phyloP scores from a whole-genome alignment of 2,329 filamentous ascomycete species.

The Simplicillium sp. region DNA sequence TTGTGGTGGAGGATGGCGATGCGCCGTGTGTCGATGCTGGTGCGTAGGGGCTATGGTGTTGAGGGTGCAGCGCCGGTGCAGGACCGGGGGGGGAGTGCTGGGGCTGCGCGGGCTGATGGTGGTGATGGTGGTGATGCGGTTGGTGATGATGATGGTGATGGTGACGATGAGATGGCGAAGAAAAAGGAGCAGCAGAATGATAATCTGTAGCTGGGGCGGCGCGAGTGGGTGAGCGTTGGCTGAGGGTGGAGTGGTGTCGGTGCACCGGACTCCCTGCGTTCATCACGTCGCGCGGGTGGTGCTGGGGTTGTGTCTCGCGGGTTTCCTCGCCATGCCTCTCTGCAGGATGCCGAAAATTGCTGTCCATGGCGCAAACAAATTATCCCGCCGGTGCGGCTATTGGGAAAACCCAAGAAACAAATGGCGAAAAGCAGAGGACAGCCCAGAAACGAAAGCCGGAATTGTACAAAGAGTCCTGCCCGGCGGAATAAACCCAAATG shows the following conservation, averaged over 20 bases:
- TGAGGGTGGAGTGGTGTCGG: conserved; percentile 33
- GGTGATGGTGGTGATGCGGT: conserved; percentile 6
- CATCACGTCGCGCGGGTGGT: conserved; percentile 37
- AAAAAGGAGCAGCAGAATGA: conserved; percentile 19
- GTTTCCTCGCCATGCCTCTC: no score
- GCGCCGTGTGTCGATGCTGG: conserved; percentile 3
- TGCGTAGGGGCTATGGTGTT: conserved; percentile 2
- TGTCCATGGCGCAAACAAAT: no score
- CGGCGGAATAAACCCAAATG: no score
- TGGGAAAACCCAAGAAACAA: no score
- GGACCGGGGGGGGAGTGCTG: conserved; percentile 10
- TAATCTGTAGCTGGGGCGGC: conserved; percentile 9
- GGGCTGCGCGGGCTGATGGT: conserved; percentile 5
- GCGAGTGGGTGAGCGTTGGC: conserved; percentile 37
- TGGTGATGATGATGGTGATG: conserved; percentile 14
- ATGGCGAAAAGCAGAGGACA: no score
- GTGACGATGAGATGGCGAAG: conserved; percentile 15
- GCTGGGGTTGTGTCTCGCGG: conserved; percentile 8
- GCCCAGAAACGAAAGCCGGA: no score
- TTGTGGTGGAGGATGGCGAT: conserved; percentile 1
- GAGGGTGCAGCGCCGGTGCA: conserved; percentile 4
- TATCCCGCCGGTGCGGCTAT: no score
- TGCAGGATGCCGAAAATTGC: no score
- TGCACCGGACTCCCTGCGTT: conserved; percentile 22
- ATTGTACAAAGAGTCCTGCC: no score